Evolutionary conservation across 805 yeast genomes (phyloP).

Genomic region (Ogataea pilisensis): DNA sequence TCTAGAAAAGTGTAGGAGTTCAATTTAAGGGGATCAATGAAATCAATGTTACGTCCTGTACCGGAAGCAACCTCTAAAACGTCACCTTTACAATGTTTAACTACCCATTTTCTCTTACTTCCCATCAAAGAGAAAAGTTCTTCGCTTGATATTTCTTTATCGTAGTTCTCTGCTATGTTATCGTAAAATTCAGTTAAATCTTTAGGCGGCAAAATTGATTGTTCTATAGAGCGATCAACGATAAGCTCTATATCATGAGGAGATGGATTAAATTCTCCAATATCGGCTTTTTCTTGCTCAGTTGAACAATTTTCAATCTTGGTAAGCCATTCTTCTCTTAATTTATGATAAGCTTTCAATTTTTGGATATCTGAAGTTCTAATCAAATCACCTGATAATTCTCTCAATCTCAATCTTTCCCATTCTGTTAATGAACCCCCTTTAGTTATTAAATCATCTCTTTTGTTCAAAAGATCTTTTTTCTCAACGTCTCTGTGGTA

Average conservation of each 20-base stretch:
- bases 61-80: slow-evolving; percentile 95
- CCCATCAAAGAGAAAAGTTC: slow-evolving; percentile 59
- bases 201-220: slow-evolving; percentile 57
- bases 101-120: slow-evolving; percentile 69
- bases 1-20: slow-evolving; percentile 82
- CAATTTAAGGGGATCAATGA: slow-evolving; percentile 54
- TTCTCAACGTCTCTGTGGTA: slow-evolving; percentile 63
- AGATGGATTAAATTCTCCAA: slow-evolving; percentile 32
- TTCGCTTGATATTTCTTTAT: slow-evolving; percentile 71
- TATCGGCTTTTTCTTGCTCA: slow-evolving; percentile 15
- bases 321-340: slow-evolving; percentile 37
- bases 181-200: slow-evolving; percentile 84
- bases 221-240: slow-evolving; percentile 28
- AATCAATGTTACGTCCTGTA: slow-evolving; percentile 88
- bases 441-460: slow-evolving; percentile 16
- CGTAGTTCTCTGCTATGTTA: slow-evolving; percentile 73
- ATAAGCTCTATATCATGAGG: slow-evolving; percentile 30
- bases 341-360: slow-evolving; percentile 52
- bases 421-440: slow-evolving; percentile 51
- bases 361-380: slow-evolving; percentile 63
- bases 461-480: slow-evolving; percentile 27
- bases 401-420: slow-evolving; percentile 58
- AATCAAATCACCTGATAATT: slow-evolving; percentile 50
- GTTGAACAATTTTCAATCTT: slow-evolving; percentile 7
- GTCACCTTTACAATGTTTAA: slow-evolving; percentile 78